These are phyloP conservation scores for Amaranthus tricolor DNA, from an alignment of 179 eudicot species.

Conservation along the genomic window DNA sequence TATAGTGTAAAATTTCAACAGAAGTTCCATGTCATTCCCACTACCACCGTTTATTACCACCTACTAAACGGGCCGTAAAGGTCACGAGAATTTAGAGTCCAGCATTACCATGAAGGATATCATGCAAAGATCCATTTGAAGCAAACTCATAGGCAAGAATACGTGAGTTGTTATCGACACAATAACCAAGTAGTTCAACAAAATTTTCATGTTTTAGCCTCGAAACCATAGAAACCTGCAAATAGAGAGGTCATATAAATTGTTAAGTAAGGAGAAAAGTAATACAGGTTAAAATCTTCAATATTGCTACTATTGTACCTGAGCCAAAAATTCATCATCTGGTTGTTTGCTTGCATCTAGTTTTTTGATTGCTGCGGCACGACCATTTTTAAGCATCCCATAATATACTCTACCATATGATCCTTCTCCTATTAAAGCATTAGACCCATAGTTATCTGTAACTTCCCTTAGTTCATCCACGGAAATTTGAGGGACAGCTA, in stretches of 20 bases:
- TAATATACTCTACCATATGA: conserved; percentile 88
- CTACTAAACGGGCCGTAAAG: no score
- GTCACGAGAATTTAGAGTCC: background rate
- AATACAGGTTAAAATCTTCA: background rate
- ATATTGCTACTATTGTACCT: conserved; percentile 37
- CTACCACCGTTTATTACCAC: no score
- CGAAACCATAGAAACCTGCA: conserved; percentile 41
- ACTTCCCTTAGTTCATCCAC: conserved; percentile 46
- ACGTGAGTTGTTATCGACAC: conserved; percentile 35
- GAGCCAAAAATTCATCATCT: conserved; percentile 77
- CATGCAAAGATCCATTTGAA: conserved; percentile 37
- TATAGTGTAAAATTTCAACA: no score
- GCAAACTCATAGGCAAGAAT: conserved; percentile 42
- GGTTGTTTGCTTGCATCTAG: conserved; percentile 88
- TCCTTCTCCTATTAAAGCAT: conserved; percentile 79
- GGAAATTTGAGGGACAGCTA: conserved; percentile 59
- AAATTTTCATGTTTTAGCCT: conserved; percentile 36
- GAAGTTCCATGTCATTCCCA: no score
- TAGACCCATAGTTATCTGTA: conserved; percentile 76
- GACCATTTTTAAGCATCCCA: conserved; percentile 64
- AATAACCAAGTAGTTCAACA: conserved; percentile 38
- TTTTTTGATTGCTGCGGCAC: conserved; percentile 78
- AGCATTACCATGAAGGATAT: conserved; percentile 35
- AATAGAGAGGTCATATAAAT: background rate
- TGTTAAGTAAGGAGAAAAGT: background rate